Evolutionary conservation across 495 filamentous ascomycete genomes (phyloP), one percentile per base, ranked within the genome.

Genomic region (Entonaema liquescens): DNA sequence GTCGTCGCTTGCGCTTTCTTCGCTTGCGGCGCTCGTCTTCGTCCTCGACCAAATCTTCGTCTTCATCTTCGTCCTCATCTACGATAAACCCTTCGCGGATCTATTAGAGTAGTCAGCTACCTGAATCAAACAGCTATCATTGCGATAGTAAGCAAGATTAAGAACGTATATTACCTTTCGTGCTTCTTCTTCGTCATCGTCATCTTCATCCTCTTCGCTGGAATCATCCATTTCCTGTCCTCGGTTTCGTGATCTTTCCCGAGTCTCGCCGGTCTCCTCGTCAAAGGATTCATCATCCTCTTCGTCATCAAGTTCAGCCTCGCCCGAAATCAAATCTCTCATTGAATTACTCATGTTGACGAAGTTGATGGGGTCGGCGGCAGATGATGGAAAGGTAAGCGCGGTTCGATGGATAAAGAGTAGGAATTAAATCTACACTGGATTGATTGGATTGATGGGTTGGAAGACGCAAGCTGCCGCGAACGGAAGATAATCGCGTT

Each of bases 131-230:
- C 28, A 28, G 15, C 11, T 47, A 21, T 5, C 2, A 8, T 29
- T 23, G 9, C 6, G 19, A 5, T 1, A 12, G 42, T 21, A 38
- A 63, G n/a, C 2, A 2, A 21, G 13, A 60, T 21, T 21, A 28
- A 15, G 11, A 53, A 40, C 8, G 28, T 40, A 49, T 21, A 7
- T 31, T 78, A 87, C 86, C 75, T 82, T 82, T 56, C 81, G 76
- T 60, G 87, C 89, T 70, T 92, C 90, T 71, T 94, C 91, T 73
- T 93, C 91, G 69, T 94, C 92, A 71, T 98, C 95, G 33, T 99
- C 94, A 65, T 97, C 94, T 29, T 98, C 95, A 12, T 98, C 95
- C 52, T 98, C 95, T 75, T 99, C 95, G 65, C 97, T 95, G 69
- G 92, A 96, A 21, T 93, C 96, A 79, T 98, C 94, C 74, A 94